Conservation (phyloP, 192 early-diverging fungal species). For the Coemansia sp. region DNA sequence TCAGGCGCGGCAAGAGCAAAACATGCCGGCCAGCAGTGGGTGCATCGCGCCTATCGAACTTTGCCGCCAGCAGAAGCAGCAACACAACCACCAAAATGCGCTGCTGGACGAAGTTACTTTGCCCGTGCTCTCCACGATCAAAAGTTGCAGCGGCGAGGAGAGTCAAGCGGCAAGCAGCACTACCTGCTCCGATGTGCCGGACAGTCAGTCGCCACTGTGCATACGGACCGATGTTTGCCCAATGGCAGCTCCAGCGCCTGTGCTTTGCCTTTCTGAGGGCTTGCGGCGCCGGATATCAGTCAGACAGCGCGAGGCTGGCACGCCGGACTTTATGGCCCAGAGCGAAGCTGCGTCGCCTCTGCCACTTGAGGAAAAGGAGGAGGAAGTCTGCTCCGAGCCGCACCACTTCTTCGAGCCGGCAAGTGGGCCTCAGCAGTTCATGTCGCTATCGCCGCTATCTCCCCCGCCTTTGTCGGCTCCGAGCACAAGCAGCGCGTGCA, state of each 20-base stretch:
- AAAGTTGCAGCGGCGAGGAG: not conserved
- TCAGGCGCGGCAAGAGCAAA: constrained; percentile 5
- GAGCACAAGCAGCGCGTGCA: constrained; percentile 16
- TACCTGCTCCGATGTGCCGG: not conserved
- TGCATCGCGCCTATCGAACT: not conserved
- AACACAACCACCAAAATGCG: not conserved
- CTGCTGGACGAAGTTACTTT: not conserved
- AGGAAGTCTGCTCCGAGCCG: not conserved
- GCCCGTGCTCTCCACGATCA: not conserved
- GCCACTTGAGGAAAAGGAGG: not conserved
- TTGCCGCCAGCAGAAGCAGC: not conserved
- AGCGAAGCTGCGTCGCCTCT: constrained; percentile 1
- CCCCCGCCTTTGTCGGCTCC: constrained; percentile 10
- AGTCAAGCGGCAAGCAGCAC: constrained; percentile 1
- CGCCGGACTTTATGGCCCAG: constrained; percentile 25
- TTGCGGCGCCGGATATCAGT: constrained; percentile 35
- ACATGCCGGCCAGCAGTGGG: not conserved
- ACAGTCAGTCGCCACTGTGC: constrained; percentile 1
- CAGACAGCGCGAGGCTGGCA: constrained; percentile 22
- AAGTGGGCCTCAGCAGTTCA: constrained; percentile 2
- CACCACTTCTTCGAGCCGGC: not conserved
- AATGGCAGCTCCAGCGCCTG: constrained; percentile 2
- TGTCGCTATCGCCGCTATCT: constrained; percentile 4
- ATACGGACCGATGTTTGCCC: not conserved
- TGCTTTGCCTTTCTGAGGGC: constrained; percentile 7